These are phyloP conservation scores for Rhytidiadelphus loreus DNA, from an alignment of 225 moss, liverwort and hornwort genomes.

Conservation along the genomic window DNA sequence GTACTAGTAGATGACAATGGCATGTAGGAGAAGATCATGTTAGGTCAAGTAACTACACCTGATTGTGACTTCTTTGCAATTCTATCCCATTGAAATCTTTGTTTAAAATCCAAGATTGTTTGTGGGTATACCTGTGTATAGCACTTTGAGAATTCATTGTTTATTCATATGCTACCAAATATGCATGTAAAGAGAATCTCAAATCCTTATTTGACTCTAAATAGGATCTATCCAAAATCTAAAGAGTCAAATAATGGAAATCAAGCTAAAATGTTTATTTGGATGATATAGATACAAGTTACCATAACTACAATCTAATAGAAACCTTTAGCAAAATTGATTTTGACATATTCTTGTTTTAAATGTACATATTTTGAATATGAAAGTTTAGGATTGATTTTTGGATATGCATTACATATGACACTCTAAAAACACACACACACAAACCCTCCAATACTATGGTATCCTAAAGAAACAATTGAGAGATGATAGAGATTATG, in stretches of 20 bases:
- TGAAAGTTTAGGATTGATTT: not conserved
- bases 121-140: rapidly evolving
- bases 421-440: not conserved
- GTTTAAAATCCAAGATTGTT: rapidly evolving
- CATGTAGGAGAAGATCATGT: not conserved
- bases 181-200: not conserved
- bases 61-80: not conserved
- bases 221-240: no score
- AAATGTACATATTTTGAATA: not conserved
- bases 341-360: not conserved
- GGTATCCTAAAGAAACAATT: not conserved
- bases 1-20: no score
- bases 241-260: rapidly evolving
- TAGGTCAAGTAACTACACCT: rapidly evolving
- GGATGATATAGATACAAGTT: rapidly evolving
- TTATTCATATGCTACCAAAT: not conserved
- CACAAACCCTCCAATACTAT: not conserved
- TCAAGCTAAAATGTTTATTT: not conserved
- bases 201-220: rapidly evolving
- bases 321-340: not conserved
- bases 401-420: not conserved
- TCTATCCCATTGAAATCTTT: not conserved
- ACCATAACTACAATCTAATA: not conserved
- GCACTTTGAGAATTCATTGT: not conserved
- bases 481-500: rapidly evolving